Conservation (phyloP, 2,329 filamentous ascomycete species). For the Aspergillus ochraceus region DNA sequence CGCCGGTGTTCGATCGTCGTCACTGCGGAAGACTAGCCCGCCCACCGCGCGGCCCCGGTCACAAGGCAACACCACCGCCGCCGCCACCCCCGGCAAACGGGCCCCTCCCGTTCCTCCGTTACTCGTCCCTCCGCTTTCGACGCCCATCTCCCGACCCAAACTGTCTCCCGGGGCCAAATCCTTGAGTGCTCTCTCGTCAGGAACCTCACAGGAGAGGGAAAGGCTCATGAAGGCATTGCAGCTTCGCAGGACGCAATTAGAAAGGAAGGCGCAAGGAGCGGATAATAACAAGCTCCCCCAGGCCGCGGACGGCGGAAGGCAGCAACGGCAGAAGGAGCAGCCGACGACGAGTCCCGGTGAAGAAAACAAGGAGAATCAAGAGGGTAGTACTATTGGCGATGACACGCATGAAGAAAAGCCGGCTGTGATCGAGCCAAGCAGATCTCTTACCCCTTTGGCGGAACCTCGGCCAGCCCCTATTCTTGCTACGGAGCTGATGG, state of each 20-base stretch:
- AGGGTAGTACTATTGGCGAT: conserved; percentile 13
- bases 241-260: conserved; percentile 77
- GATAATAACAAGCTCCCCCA: conserved; percentile 26
- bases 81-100: conserved; percentile 28
- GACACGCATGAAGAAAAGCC: conserved; percentile 12
- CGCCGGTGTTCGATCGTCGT: conserved; percentile 70
- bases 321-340: neutral
- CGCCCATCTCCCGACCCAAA: conserved; percentile 34
- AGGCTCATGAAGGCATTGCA: conserved; percentile 93
- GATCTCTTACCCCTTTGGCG: conserved; percentile 12
- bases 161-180: conserved; percentile 42
- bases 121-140: conserved; percentile 39
- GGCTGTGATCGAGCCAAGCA: neutral
- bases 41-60: conserved; percentile 45
- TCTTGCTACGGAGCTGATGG: conserved; percentile 2
- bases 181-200: conserved; percentile 47
- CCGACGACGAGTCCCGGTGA: conserved; percentile 14
- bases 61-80: conserved; percentile 35
- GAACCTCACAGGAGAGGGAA: conserved; percentile 86
- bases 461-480: conserved; percentile 9
- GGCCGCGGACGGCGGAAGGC: neutral
- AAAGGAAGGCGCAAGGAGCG: conserved; percentile 33
- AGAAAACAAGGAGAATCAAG: conserved; percentile 27
- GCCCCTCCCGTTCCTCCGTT: conserved; percentile 41
- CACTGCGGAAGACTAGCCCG: conserved; percentile 50